phyloP scores from a whole-genome alignment of 2,329 filamentous ascomycete genomes.

The Monilinia fructigena region DNA sequence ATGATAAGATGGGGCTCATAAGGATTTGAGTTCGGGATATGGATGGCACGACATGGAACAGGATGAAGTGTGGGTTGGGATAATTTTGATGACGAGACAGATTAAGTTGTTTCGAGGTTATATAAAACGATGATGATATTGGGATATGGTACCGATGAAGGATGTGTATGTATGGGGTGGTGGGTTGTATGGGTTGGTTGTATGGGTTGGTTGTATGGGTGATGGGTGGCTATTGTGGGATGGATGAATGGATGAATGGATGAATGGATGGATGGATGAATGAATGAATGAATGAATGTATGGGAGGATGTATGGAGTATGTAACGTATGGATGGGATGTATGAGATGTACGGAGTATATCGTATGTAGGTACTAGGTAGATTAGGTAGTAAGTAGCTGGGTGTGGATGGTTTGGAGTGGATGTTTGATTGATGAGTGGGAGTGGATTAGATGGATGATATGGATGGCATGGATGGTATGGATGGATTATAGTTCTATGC shows the following conservation, averaged over 20 bases:
- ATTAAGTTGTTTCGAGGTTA: conserved; percentile 16
- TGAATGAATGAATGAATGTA: too few relatives aligned
- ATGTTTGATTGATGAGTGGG: too few relatives aligned
- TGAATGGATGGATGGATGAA: not conserved
- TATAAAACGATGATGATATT: conserved; percentile 1
- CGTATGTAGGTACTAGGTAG: too few relatives aligned
- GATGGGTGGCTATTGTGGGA: not conserved
- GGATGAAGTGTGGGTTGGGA: conserved; percentile 20
- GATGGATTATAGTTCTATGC: too few relatives aligned
- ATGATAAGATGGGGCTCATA: conserved; percentile 30
- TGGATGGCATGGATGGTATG: too few relatives aligned
- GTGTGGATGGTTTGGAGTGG: too few relatives aligned
- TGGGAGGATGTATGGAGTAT: too few relatives aligned
- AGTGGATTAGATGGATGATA: too few relatives aligned
- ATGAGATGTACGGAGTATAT: not conserved
- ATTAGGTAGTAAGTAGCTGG: too few relatives aligned
- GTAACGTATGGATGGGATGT: not conserved
- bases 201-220: not conserved
- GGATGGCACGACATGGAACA: conserved; percentile 25
- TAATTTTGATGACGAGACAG: conserved; percentile 17
- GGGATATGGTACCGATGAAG: not conserved
- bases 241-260: not conserved
- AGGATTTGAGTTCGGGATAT: conserved; percentile 23
- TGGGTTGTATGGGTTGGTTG: not conserved
- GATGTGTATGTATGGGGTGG: not conserved